Evolutionary conservation across 768 basidiomycete species (phyloP).

Genomic region (Hypholoma sublateritium): DNA sequence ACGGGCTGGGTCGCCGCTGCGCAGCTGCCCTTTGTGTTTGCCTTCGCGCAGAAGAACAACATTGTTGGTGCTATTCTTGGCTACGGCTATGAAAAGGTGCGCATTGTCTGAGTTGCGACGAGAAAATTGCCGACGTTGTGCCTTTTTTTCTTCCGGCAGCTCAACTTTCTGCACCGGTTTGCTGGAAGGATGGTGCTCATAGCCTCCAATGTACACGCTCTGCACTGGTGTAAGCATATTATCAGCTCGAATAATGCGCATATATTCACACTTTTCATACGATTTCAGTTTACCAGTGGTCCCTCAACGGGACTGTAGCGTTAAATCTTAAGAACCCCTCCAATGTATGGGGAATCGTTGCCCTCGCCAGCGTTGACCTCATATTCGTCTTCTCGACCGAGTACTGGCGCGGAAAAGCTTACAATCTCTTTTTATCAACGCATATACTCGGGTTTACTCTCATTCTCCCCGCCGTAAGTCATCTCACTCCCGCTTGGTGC

Average conservation of each 20-base stretch:
- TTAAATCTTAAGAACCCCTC: slow-evolving; percentile 31
- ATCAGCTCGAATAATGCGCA: background rate
- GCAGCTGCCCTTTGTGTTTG: slow-evolving; percentile 66
- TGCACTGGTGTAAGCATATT: slow-evolving; percentile 51
- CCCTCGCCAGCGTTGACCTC: slow-evolving; percentile 50
- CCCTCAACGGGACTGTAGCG: slow-evolving; percentile 38
- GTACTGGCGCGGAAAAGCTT: slow-evolving; percentile 54
- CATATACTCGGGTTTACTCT: slow-evolving; percentile 59
- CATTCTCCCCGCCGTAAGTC: slow-evolving; percentile 51
- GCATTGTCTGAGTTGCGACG: background rate
- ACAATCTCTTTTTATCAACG: slow-evolving; percentile 65
- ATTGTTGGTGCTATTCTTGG: slow-evolving; percentile 58
- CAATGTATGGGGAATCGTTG: slow-evolving; percentile 51
- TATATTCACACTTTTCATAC: background rate
- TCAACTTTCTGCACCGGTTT: slow-evolving; percentile 78
- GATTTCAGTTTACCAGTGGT: slow-evolving; percentile 57
- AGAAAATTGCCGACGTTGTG: background rate
- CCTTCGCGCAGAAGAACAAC: slow-evolving; percentile 71
- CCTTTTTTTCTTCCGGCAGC: slow-evolving; percentile 29
- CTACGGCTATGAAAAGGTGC: slow-evolving; percentile 66
- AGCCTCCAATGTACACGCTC: slow-evolving; percentile 55
- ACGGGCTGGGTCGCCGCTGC: slow-evolving; percentile 54
- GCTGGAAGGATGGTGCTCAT: slow-evolving; percentile 58
- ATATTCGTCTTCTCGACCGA: slow-evolving; percentile 63
- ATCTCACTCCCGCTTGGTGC: too few species aligned